These are phyloP conservation scores for Tylopilus rubrobrunneus DNA, from an alignment of 768 basidiomycete genomes.

Conservation along the genomic window DNA sequence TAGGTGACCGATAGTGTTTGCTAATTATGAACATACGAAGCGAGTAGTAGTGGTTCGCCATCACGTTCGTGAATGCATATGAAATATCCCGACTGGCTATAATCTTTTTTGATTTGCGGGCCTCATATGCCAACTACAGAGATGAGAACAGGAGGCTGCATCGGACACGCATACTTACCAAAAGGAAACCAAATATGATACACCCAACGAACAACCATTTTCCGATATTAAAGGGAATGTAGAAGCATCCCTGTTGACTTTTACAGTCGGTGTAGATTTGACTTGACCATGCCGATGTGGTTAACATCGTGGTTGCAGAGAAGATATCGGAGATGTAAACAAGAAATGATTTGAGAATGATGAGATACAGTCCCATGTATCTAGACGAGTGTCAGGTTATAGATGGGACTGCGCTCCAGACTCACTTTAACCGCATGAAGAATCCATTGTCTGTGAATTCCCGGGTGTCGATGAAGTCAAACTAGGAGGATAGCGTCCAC, in stretches of 20 bases:
- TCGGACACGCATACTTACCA: slow-evolving; percentile 49
- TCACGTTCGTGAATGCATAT: slow-evolving; percentile 96
- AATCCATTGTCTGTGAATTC: slow-evolving; percentile 90
- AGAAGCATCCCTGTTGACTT: slow-evolving; percentile 63
- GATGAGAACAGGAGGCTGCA: slow-evolving; percentile 5
- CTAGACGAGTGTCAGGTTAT: slow-evolving; percentile 37
- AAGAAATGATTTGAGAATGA: slow-evolving; percentile 92
- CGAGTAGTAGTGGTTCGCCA: slow-evolving; percentile 96
- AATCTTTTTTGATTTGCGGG: slow-evolving; percentile 89
- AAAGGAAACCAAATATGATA: slow-evolving; percentile 96
- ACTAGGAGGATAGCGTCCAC: slow-evolving; percentile 46
- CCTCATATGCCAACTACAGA: slow-evolving; percentile 81
- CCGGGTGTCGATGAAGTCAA: slow-evolving; percentile 92
- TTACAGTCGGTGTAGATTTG: slow-evolving; percentile 81
- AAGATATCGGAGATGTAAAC: slow-evolving; percentile 98
- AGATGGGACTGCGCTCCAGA: not conserved
- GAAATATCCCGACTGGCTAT: slow-evolving; percentile 95
- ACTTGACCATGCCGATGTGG: slow-evolving; percentile 86
- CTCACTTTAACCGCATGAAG: slow-evolving; percentile 82
- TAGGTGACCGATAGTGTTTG: not conserved
- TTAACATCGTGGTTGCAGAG: slow-evolving; percentile 94
- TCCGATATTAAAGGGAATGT: slow-evolving; percentile 83
- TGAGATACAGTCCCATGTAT: slow-evolving; percentile 90
- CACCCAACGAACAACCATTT: slow-evolving; percentile 98
- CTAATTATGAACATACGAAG: slow-evolving; percentile 58